phyloP scores from a whole-genome alignment of 371 early-diverging fungal species.

The Mortierella sp. region DNA sequence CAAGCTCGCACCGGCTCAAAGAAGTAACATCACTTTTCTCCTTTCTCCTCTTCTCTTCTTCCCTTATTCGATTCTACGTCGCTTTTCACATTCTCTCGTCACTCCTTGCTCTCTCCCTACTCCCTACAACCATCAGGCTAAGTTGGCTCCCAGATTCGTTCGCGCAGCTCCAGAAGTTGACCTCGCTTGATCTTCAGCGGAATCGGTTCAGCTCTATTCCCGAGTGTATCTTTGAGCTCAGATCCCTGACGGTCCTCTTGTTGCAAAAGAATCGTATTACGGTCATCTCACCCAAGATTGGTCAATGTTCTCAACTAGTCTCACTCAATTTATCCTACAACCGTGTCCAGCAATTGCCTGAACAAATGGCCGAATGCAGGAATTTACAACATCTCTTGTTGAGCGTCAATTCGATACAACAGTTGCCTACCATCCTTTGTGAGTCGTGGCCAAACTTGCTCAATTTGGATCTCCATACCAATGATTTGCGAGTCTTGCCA shows the following conservation, averaged over 20 bases:
- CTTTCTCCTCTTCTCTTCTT: too few relatives aligned
- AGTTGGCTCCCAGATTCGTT: conserved; percentile 65
- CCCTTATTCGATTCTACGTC: too few relatives aligned
- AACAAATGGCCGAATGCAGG: conserved; percentile 56
- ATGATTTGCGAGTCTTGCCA: conserved; percentile 56
- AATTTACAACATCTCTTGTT: conserved; percentile 65
- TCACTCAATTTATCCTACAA: conserved; percentile 63
- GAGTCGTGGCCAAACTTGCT: conserved; percentile 59
- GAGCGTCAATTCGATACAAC: conserved; percentile 64
- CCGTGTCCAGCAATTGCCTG: conserved; percentile 58
- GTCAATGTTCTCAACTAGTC: conserved; percentile 48
- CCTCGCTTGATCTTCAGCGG: conserved; percentile 71
- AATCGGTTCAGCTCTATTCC: conserved; percentile 70
- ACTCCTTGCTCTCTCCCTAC: background rate
- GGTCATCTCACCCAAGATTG: conserved; percentile 37
- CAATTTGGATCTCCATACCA: conserved; percentile 75
- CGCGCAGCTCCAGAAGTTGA: conserved; percentile 59
- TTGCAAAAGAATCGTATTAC: conserved; percentile 60
- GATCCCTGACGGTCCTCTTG: conserved; percentile 54
- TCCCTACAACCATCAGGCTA: conserved; percentile 13
- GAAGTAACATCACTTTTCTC: too few relatives aligned
- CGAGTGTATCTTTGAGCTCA: conserved; percentile 53
- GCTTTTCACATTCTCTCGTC: too few relatives aligned
- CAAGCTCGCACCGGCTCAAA: too few relatives aligned
- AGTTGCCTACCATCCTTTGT: conserved; percentile 59